phyloP scores from a whole-genome alignment of 75 land plant genomes.

The Cryptomeria japonica region DNA sequence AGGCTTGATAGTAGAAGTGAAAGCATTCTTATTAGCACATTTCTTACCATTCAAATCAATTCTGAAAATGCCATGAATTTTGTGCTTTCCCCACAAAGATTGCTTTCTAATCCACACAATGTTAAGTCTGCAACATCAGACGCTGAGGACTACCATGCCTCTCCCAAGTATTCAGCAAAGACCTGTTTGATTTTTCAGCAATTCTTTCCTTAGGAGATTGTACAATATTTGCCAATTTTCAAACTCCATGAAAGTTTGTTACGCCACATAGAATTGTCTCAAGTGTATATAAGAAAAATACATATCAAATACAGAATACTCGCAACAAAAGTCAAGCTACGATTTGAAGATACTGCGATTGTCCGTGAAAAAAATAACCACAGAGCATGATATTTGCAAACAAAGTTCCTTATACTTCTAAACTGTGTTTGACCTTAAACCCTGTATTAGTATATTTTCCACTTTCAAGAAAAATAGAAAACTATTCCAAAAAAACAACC shows the following conservation, averaged over 20 bases:
- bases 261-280: background rate
- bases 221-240: constrained; percentile 4
- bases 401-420: too few species aligned
- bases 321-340: too few species aligned
- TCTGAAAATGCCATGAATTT: too few species aligned
- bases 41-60: too few species aligned
- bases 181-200: background rate
- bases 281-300: background rate
- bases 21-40: too few species aligned
- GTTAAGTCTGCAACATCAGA: too few species aligned
- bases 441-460: background rate
- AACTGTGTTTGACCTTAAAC: too few species aligned
- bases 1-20: too few species aligned
- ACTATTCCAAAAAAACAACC: background rate
- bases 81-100: background rate
- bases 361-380: background rate
- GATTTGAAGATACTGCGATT: background rate
- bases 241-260: constrained; percentile 19
- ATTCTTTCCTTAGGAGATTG: constrained; percentile 24
- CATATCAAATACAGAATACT: background rate
- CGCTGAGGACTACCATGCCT: too few species aligned
- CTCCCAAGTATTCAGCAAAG: too few species aligned
- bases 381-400: too few species aligned
- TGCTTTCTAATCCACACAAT: background rate
- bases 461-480: background rate